Base-by-base conservation (phyloP, 2,329 filamentous ascomycete species). In the Huntiella omanensis region DNA sequence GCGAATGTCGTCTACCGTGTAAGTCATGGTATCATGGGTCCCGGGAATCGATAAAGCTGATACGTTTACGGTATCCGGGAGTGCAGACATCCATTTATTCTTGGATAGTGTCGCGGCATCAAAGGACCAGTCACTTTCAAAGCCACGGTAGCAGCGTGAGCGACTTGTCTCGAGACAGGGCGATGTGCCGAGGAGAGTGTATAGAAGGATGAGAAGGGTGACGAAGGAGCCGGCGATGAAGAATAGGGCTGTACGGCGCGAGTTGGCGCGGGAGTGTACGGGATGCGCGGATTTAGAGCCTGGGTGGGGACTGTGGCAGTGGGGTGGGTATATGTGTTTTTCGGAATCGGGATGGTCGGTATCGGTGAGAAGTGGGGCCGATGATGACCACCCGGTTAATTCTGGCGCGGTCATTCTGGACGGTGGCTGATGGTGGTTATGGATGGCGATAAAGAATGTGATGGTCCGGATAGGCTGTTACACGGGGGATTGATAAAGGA, bases 11-110 rank as follows among this genome's bases (percentile, higher is more conserved):
- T 55, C 52, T 47, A 67, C 57, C 39, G 57, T 54, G 51, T 64
- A 67, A 13, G 69, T 70, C 63, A 71, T 64, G 17, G 68, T 70
- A 54, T 71, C 68, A 57, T 71, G 68, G 1, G 68, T 70, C 28
- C 69, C 69, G 0, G 68, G 69, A 49, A 71, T 63, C 40, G 66
- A 68, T 37, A 71, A 59, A 43, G 56, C 60, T 32, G 65, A 60
- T 33, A 71, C 55, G 40, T 56, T 58, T 33, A 59, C 56, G 19
- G 56, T 50, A 54, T 69, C 63, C 22, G 64, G 63, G 8, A 70
- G 54, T 5, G 43, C 43, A 15, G 56, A 55, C 67, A 69, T 69
- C 67, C 67, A 70, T 34, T 51, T 45, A 5, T 60, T 54, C 32
- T 61, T 54, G 7, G 40, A 33, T 12, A 33, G 22, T 2, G 34